Evolutionary conservation across 208 protist species (phyloP).

Genomic region (Leishmania turanica): DNA sequence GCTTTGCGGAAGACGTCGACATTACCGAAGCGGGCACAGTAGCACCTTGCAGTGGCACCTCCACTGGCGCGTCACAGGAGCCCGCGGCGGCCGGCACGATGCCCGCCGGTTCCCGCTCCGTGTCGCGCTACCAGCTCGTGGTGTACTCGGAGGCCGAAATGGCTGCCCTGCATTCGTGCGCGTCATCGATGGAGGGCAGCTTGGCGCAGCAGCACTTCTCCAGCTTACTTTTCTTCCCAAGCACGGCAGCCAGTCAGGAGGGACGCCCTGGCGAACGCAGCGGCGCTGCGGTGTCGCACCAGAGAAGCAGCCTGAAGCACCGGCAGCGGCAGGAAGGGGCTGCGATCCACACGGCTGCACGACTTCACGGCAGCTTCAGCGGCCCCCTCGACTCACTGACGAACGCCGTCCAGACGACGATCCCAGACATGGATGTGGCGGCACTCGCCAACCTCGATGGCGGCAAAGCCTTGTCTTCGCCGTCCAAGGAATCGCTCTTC

Average conservation of each 20-base stretch:
- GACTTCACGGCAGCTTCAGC: slow-evolving; percentile 4
- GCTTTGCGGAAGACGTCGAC: slow-evolving; percentile 10
- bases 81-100: neutral
- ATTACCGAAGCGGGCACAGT: neutral
- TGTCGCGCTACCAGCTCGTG: slow-evolving; percentile 54
- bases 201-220: slow-evolving; percentile 15
- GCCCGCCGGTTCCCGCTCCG: slow-evolving; percentile 20
- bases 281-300: neutral
- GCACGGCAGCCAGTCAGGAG: neutral
- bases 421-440: slow-evolving; percentile 51
- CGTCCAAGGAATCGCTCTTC: slow-evolving; percentile 19
- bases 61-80: neutral
- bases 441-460: slow-evolving; percentile 7
- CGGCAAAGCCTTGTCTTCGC: neutral
- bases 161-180: slow-evolving; percentile 8
- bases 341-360: neutral
- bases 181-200: slow-evolving; percentile 23
- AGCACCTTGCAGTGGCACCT: neutral
- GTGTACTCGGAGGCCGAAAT: slow-evolving; percentile 42
- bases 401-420: slow-evolving; percentile 19
- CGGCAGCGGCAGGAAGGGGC: neutral
- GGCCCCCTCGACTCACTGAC: neutral
- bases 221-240: slow-evolving; percentile 11
- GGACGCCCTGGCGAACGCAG: neutral
- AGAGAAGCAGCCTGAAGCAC: neutral